These are phyloP conservation scores for Chlorencoelia australis DNA, from an alignment of 2,329 filamentous ascomycete species.

Conservation along the genomic window DNA sequence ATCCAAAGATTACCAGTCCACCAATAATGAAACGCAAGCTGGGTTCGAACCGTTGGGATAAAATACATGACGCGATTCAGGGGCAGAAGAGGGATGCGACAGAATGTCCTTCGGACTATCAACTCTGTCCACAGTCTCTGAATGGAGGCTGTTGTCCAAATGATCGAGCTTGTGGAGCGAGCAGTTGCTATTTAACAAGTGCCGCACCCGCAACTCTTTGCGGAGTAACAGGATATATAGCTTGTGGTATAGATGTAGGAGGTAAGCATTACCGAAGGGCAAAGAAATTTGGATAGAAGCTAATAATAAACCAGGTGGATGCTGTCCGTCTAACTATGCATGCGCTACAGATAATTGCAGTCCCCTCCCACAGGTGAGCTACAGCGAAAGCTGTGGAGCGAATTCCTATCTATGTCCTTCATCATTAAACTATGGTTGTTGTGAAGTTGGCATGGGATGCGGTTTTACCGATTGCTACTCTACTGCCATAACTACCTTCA, in stretches of 20 bases:
- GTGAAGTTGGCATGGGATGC: constrained; percentile 39
- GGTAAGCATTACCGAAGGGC: constrained; percentile 20
- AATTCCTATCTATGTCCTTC: constrained; percentile 40
- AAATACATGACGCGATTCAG: constrained; percentile 22
- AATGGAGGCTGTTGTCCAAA: constrained; percentile 30
- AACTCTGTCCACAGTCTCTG: constrained; percentile 21
- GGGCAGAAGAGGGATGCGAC: constrained; percentile 20
- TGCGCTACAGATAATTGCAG: constrained; percentile 37
- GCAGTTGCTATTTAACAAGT: constrained; percentile 31
- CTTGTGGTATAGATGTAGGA: constrained; percentile 21
- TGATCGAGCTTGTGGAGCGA: constrained; percentile 37
- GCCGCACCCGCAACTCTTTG: constrained; percentile 17
- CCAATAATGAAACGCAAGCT: constrained; percentile 18
- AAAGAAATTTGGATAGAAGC: neutral
- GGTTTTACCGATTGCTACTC: constrained; percentile 38
- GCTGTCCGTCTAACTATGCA: constrained; percentile 34
- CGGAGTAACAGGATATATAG: constrained; percentile 17
- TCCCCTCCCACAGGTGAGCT: constrained; percentile 33
- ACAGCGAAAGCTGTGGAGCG: constrained; percentile 33
- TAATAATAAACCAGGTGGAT: constrained; percentile 19
- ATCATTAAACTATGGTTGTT: constrained; percentile 44
- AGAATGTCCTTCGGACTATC: constrained; percentile 18
- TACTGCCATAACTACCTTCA: constrained; percentile 36
- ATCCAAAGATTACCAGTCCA: constrained; percentile 19
- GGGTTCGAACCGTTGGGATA: constrained; percentile 21